Conservation (phyloP, 306 rosid species). For the Abrus pulchellus region DNA sequence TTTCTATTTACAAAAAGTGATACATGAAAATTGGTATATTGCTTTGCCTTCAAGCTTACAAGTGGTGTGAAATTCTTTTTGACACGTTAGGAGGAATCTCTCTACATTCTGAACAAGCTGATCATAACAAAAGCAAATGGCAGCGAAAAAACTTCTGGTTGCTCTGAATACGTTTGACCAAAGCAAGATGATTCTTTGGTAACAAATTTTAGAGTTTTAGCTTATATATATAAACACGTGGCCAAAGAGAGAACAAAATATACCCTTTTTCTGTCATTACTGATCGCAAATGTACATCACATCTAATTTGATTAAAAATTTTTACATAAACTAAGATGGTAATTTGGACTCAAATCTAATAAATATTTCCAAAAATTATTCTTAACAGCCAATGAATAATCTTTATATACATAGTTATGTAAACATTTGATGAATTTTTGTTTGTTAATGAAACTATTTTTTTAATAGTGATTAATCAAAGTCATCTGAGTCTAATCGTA, state of each 20-base stretch:
- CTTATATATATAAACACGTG: not conserved
- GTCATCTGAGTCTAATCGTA: not conserved
- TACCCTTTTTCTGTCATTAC: not conserved
- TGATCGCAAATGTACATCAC: not conserved
- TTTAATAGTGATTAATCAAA: no score
- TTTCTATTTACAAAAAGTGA: not conserved
- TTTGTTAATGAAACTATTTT: no score
- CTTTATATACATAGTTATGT: no score
- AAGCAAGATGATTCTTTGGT: not conserved
- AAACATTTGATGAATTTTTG: no score
- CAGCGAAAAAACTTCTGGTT: not conserved
- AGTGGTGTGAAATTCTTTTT: constrained; percentile 11
- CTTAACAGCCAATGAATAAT: no score
- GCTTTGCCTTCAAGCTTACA: constrained; percentile 43
- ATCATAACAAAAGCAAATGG: constrained; percentile 11
- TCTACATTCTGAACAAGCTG: not conserved
- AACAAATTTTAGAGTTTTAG: not conserved
- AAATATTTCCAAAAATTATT: no score
- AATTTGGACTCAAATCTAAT: no score
- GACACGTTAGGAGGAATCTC: constrained; percentile 15
- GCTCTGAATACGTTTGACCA: not conserved
- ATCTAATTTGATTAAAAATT: not conserved
- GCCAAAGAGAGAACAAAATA: not conserved
- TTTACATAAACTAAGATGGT: no score
- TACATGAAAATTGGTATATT: constrained; percentile 13